Base-by-base conservation (phyloP, 2,329 filamentous ascomycete genomes). In the Scolecobasidium constrictum region DNA sequence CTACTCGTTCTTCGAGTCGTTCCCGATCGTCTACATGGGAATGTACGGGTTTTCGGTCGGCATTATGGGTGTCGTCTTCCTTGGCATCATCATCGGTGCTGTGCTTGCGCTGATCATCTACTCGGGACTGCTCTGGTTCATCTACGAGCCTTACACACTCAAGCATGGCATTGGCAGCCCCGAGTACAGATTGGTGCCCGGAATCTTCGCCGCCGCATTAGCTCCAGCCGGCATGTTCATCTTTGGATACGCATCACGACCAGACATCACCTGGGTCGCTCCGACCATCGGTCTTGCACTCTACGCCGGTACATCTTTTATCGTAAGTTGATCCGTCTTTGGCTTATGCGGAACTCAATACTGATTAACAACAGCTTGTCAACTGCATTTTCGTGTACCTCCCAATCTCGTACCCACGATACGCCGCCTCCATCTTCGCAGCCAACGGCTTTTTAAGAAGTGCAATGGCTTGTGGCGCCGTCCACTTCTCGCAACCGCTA, bases 1-100 rank as follows among this genome's bases (percentile, higher is more conserved):
- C 16, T 46, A 46, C 19, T 44, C 44, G 18, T 46, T 46, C 42
- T 46, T 46, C 42, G 44, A 46, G 22, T 33, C 35, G 35, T 46
- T 46, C 36, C 42, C 44, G 15, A 4, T 46, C 13, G 44, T 46
- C 20, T 46, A 46, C 33, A 16, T 45, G 4, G 16, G 20, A 17
- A 44, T 40, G 4, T 45, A 46, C 28, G 35, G 42, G 19, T 46
- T 45, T 28, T 19, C n/a, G 28, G 34, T 44, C 28, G 44, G 44
- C 19, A 26, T 35, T 6, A 44, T 37, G 34, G 44, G 44, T 33
- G 17, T 45, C 12, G 42, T 46, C 12, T 46, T 46, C 44, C 23
- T 40, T 22, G 31, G 34, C 18, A 35, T 46, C 5, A 36, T 36
- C 21, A 38, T 46, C 20, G 44, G 35, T 21, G 21, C 28, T 20